Conservation (phyloP, 2,329 filamentous ascomycete genomes). For the Elsinoe australis region DNA sequence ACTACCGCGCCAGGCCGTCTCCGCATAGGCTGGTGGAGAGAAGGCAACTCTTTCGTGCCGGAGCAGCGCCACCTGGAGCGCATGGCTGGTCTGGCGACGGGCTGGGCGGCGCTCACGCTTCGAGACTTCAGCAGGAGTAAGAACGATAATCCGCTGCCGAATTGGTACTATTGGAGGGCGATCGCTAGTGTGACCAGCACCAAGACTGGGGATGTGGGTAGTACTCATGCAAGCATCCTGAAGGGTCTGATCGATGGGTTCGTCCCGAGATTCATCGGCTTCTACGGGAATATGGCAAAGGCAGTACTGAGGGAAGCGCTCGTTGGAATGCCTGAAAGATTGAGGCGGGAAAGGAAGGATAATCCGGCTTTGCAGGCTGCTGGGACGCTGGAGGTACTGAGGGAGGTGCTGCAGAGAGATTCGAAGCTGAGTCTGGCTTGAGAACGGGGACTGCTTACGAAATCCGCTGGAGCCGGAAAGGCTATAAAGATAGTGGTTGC, state of each 20-base stretch:
- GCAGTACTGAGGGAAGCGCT: conserved; percentile 62
- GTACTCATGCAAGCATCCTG: conserved; percentile 44
- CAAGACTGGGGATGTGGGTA: conserved; percentile 45
- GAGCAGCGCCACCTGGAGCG: conserved; percentile 71
- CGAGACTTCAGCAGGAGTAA: conserved; percentile 69
- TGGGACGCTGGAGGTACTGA: conserved; percentile 18
- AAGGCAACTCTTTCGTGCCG: conserved; percentile 45
- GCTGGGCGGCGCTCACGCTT: conserved; percentile 74
- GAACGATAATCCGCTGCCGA: conserved; percentile 66
- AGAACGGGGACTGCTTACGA: no score
- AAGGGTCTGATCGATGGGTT: conserved; percentile 53
- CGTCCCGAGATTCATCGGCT: conserved; percentile 65
- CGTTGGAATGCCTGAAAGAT: conserved; percentile 57
- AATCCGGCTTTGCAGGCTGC: conserved; percentile 14
- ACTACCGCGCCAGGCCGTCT: conserved; percentile 59
- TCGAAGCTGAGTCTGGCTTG: conserved; percentile 19
- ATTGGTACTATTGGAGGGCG: conserved; percentile 72
- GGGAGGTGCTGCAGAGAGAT: conserved; percentile 20
- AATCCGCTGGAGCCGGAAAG: no score
- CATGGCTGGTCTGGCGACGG: conserved; percentile 75
- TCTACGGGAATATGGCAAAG: conserved; percentile 72
- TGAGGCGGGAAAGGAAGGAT: conserved; percentile 15
- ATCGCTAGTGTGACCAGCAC: conserved; percentile 72
- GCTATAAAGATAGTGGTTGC: not conserved
- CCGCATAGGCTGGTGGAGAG: conserved; percentile 66